Percentiles rank a stretch among this genome's conserved stretches.
phyloP scores from a whole-genome alignment of 306 rosid genomes.

The Prunus armeniaca region DNA sequence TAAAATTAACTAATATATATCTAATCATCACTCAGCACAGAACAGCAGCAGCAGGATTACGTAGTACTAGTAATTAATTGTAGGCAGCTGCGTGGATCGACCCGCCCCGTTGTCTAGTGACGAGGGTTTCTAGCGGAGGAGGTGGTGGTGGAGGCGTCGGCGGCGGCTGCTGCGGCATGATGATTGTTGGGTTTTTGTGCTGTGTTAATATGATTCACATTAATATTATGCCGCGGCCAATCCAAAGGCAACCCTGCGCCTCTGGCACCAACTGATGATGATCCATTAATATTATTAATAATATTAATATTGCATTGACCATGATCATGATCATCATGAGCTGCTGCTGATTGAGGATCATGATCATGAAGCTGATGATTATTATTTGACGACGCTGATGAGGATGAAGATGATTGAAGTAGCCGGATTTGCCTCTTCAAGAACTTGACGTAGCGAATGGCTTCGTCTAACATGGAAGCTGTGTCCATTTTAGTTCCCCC shows the following conservation, averaged over 20 bases:
- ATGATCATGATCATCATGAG: not conserved
- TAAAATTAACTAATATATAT: too few relatives aligned
- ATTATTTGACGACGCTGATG: not conserved
- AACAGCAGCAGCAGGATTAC: not conserved
- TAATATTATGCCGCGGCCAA: not conserved
- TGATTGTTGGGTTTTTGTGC: too few relatives aligned
- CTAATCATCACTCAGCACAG: too few relatives aligned
- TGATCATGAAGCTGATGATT: not conserved
- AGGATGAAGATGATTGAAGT: constrained; percentile 47
- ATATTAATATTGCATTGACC: not conserved
- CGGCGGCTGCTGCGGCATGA: not conserved
- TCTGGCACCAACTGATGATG: not conserved
- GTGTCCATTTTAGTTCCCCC: constrained; percentile 98
- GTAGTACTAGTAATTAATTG: not conserved
- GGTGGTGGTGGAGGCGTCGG: not conserved
- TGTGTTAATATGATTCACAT: too few relatives aligned
- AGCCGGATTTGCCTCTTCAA: constrained; percentile 77
- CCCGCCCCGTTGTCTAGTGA: not conserved
- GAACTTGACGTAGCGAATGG: constrained; percentile 88
- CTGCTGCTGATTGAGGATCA: not conserved
- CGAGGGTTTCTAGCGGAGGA: constrained; percentile 8
- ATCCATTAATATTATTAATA: not conserved
- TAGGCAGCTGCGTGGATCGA: too few relatives aligned
- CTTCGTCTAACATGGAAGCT: constrained; percentile 93
- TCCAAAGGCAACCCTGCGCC: not conserved